Evolutionary conservation across 345 rosid species (phyloP).

Genomic region (Moringa oleifera): DNA sequence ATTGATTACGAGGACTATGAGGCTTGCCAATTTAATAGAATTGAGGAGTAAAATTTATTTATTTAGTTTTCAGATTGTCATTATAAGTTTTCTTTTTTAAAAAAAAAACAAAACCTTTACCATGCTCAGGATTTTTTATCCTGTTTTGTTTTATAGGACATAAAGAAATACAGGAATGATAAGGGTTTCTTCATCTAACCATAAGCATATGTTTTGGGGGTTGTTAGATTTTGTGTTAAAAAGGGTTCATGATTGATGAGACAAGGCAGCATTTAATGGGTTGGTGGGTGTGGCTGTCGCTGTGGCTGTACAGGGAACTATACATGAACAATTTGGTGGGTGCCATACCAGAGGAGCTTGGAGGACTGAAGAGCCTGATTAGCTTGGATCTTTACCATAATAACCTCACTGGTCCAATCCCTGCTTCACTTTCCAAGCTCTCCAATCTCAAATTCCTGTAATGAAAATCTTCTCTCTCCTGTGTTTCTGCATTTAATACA

Average conservation of each 20-base stretch:
- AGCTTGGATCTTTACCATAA: conserved; percentile 70
- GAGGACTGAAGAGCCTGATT: conserved; percentile 50
- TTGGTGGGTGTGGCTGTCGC: conserved; percentile 15
- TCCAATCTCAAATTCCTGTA: conserved; percentile 62
- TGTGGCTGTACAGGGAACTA: conserved; percentile 39
- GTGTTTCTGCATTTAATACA: too few relatives aligned
- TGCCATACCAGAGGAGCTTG: conserved; percentile 54
- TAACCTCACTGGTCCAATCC: conserved; percentile 55
- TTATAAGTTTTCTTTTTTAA: too few relatives aligned
- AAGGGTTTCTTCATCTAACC: too few relatives aligned
- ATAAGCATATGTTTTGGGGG: too few relatives aligned
- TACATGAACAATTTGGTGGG: conserved; percentile 57
- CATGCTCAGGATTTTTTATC: too few relatives aligned
- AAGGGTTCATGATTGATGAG: not conserved
- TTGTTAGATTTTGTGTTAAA: not conserved
- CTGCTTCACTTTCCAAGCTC: conserved; percentile 55
- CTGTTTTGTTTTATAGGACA: too few relatives aligned
- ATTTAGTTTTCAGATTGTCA: too few relatives aligned
- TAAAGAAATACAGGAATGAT: too few relatives aligned
- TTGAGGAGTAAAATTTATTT: too few relatives aligned
- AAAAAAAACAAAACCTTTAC: too few relatives aligned
- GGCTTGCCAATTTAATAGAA: too few relatives aligned
- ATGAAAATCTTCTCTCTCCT: conserved; percentile 2
- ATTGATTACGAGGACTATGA: too few relatives aligned
- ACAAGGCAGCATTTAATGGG: conserved; percentile 6